Evolutionary conservation across 2,329 filamentous ascomycete species (phyloP).

Genomic region (Nemania sp.): DNA sequence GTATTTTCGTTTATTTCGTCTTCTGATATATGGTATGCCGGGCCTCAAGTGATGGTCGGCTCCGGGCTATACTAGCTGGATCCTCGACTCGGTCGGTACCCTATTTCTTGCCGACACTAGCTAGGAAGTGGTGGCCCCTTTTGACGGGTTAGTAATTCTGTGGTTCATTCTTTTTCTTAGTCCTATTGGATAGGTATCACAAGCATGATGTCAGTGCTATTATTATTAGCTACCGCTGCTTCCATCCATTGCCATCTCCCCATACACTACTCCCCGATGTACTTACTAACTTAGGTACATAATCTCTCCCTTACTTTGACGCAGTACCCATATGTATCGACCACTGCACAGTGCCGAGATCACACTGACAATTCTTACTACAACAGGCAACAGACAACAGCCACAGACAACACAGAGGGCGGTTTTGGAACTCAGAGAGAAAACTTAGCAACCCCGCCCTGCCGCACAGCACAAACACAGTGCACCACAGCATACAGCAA

Average conservation of each 20-base stretch:
- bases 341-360: conserved; percentile 10
- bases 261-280: neutral
- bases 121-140: neutral
- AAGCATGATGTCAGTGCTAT: conserved; percentile 23
- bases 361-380: conserved; percentile 12
- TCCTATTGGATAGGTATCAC: conserved; percentile 25
- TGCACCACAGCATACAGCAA: neutral
- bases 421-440: conserved; percentile 13
- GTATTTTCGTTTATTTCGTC: neutral
- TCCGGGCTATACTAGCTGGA: neutral
- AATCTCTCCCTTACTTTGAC: neutral
- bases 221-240: conserved; percentile 12
- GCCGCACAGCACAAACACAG: neutral
- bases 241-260: conserved; percentile 5
- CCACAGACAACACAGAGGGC: conserved; percentile 2
- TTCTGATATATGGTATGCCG: conserved; percentile 1
- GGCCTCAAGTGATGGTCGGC: conserved; percentile 13
- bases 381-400: conserved; percentile 3
- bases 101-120: neutral
- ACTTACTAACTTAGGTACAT: neutral
- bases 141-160: conserved; percentile 17
- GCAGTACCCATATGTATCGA: neutral
- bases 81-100: neutral
- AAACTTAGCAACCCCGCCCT: conserved; percentile 3
- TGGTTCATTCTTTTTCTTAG: conserved; percentile 23